Base-by-base conservation (phyloP, 306 rosid genomes). In the Pterocarpus macrocarpus region DNA sequence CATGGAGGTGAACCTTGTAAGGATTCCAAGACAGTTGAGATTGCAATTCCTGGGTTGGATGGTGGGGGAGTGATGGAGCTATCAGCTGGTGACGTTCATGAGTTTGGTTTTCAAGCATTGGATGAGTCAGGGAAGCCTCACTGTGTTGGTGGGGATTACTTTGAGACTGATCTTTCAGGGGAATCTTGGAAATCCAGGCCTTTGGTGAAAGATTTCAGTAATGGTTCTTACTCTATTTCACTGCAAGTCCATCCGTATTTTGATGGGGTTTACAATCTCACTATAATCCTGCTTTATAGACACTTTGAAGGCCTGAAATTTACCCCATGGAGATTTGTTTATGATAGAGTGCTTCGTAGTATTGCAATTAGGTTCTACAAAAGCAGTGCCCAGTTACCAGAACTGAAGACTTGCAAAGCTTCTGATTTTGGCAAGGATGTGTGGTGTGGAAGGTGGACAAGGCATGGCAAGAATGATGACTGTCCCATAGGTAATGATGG, bases 401-500 rank as follows among this genome's bases (percentile, higher is more conserved):
- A 83, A 84, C 75, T 90, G n/a, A 76, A 78, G 36, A 45, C 77
- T 63, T 96, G 99, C 57, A 47, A 78, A 16, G 88, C 83, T 71
- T 86, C 90, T 41, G 99, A 95, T 84, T 93, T 92, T 71, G 84
- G 74, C 22, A 83, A 82, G 82, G 97, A 91, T 12, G 85, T 92
- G 41, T 95, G 99, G 99, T 43, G 76, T 34, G 98, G 99, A 80
- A 86, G 99, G 87, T 95, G 99, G 99, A 95, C 97, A 15, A 90
- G 99, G 71, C 97, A 86, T 69, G 99, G 90, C n/a, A 90, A 79
- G 87, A 92, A 88, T 8, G 94, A 93, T 61, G 70, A 57, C 8
- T 95, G 99, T 63, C 1, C 44, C 49, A 84, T 95, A 17, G 85
- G 94, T 63, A 45, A 86, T 35, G 97, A 95, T 49, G 99, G 99